These are phyloP conservation scores for Cryptococcus sp. DNA, from an alignment of 1,284 basidiomycete species.

Conservation along the genomic window DNA sequence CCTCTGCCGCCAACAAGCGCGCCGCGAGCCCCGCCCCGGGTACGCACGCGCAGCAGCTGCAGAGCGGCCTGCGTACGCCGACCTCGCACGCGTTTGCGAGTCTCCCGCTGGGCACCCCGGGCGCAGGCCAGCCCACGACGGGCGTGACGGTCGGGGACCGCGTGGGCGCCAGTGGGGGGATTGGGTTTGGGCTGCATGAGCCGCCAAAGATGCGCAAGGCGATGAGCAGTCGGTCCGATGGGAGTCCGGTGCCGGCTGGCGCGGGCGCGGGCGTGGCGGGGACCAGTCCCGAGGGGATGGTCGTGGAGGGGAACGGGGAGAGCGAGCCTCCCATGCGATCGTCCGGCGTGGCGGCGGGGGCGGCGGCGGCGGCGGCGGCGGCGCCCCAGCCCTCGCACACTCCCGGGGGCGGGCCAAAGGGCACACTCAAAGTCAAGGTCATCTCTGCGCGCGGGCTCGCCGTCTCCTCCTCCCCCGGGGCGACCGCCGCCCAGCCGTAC, in stretches of 20 bases:
- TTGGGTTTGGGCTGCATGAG: slow-evolving; percentile 49
- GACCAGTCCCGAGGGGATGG: slow-evolving; percentile 3
- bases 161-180: slow-evolving; percentile 33
- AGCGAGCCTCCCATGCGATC: too few relatives aligned
- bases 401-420: slow-evolving; percentile 49
- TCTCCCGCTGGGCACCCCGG: slow-evolving; percentile 46
- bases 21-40: slow-evolving; percentile 13
- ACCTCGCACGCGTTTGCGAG: slow-evolving; percentile 44
- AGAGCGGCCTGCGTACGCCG: slow-evolving; percentile 46
- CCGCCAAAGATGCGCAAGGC: slow-evolving; percentile 50
- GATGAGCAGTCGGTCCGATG: slow-evolving; percentile 20
- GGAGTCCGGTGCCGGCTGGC: slow-evolving; percentile 4
- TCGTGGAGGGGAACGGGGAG: not conserved
- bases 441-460: slow-evolving; percentile 86
- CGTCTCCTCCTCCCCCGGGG: slow-evolving; percentile 59
- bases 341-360: not conserved
- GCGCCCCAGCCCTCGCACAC: slow-evolving; percentile 12
- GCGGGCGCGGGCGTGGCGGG: slow-evolving; percentile 5
- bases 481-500: slow-evolving; percentile 69
- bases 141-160: slow-evolving; percentile 47
- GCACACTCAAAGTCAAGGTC: slow-evolving; percentile 93
- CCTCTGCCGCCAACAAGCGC: slow-evolving; percentile 21
- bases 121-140: slow-evolving; percentile 44
- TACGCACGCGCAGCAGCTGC: slow-evolving; percentile 44
- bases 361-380: too few relatives aligned